Evolutionary conservation across 192 early-diverging fungal genomes (phyloP).

Genomic region (Podila horticola): DNA sequence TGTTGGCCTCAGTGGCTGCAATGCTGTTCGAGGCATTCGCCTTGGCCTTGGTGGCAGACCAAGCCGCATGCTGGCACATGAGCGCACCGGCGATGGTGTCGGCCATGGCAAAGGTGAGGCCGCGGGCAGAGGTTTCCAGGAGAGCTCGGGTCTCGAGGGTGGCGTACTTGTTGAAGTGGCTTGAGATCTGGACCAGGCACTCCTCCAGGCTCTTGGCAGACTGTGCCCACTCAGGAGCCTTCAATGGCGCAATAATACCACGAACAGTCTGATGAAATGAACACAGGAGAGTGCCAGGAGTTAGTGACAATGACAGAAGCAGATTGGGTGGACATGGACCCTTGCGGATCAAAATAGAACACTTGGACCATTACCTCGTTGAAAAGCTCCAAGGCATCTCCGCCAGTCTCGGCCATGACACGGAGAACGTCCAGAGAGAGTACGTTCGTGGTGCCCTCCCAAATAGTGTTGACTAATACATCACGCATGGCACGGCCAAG

Average conservation of each 20-base stretch:
- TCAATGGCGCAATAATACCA: constrained; percentile 41
- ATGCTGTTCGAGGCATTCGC: not conserved
- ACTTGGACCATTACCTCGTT: constrained; percentile 38
- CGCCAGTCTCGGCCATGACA: constrained; percentile 62
- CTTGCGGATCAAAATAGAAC: not conserved
- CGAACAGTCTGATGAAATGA: constrained; percentile 18
- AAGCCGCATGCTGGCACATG: constrained; percentile 60
- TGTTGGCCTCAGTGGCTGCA: constrained; percentile 9
- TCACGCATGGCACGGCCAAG: constrained; percentile 67
- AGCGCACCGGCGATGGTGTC: constrained; percentile 55
- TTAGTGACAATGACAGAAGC: not conserved
- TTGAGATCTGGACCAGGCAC: constrained; percentile 14
- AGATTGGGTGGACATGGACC: not conserved
- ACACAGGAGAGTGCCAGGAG: not conserved
- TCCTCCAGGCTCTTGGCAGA: constrained; percentile 19
- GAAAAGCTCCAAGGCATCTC: constrained; percentile 55
- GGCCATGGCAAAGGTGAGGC: constrained; percentile 63
- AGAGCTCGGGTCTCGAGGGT: constrained; percentile 37
- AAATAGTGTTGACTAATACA: constrained; percentile 72
- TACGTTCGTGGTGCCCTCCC: constrained; percentile 83
- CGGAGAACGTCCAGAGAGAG: constrained; percentile 70
- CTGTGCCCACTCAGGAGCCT: constrained; percentile 19
- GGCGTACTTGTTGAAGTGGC: constrained; percentile 34
- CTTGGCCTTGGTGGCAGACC: constrained; percentile 36
- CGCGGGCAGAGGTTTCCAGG: constrained; percentile 58